These are phyloP conservation scores for Larix kaempferi DNA, from an alignment of 75 land plant genomes.

Conservation along the genomic window DNA sequence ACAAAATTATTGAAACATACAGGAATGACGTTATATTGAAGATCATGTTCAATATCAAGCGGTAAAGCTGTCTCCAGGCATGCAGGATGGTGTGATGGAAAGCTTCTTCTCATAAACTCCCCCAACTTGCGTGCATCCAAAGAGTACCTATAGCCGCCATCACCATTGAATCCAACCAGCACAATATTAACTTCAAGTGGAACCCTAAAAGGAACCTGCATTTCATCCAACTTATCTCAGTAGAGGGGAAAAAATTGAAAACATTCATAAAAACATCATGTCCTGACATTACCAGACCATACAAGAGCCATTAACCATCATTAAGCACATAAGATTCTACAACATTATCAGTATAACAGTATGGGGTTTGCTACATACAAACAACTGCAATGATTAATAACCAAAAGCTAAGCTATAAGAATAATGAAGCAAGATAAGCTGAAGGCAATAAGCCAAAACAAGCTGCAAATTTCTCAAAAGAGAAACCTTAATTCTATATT, in stretches of 20 bases:
- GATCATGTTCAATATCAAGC: conserved; percentile 91
- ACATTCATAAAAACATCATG: neutral
- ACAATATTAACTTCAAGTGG: conserved; percentile 94
- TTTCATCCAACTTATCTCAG: conserved; percentile 6
- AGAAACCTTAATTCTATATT: too few species aligned
- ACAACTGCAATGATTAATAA: too few species aligned
- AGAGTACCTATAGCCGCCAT: conserved; percentile 84
- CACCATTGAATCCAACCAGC: conserved; percentile 81
- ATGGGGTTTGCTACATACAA: too few species aligned
- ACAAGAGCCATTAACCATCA: neutral
- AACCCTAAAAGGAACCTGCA: conserved; percentile 92
- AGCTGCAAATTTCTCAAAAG: too few species aligned
- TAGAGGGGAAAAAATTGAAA: neutral
- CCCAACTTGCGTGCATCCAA: conserved; percentile 68
- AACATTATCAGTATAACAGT: too few species aligned
- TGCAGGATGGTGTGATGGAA: conserved; percentile 81
- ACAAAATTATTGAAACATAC: conserved; percentile 40
- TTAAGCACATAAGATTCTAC: neutral
- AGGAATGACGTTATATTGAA: conserved; percentile 77
- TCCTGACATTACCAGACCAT: neutral
- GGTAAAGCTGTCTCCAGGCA: conserved; percentile 86
- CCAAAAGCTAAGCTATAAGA: too few species aligned
- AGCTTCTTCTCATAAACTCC: conserved; percentile 58
- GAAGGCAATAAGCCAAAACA: too few species aligned
- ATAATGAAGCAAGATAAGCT: too few species aligned